Conservation (phyloP, 2,329 filamentous ascomycete genomes). For the Beauveria brongniartii region DNA sequence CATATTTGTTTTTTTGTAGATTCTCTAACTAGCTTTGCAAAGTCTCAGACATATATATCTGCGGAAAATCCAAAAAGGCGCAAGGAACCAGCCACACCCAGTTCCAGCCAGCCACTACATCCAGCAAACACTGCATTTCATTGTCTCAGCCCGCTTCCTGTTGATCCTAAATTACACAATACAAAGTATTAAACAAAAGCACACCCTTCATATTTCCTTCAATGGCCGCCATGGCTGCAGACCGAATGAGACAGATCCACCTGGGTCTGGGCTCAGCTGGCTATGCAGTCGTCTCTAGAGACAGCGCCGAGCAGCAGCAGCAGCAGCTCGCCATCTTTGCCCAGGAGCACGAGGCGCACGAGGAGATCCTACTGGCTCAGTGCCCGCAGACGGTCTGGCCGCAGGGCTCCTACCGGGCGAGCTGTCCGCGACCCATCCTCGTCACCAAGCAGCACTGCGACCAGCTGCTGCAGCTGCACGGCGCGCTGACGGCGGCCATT, state of each 20-base stretch:
- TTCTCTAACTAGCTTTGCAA: no score
- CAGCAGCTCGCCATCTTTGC: conserved; percentile 7
- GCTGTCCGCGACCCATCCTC: conserved; percentile 28
- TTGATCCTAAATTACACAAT: no score
- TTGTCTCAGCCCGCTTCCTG: no score
- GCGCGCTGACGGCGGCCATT: conserved; percentile 24
- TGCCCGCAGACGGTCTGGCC: conserved; percentile 24
- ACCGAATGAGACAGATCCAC: background rate
- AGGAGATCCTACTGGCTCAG: conserved; percentile 14
- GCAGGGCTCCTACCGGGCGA: conserved; percentile 18
- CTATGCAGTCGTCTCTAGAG: background rate
- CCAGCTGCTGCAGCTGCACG: conserved; percentile 23
- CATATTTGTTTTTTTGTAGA: no score
- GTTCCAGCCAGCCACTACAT: no score
- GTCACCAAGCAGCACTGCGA: conserved; percentile 22
- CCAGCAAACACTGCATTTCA: no score
- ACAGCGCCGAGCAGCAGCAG: background rate
- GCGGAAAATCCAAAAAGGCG: no score
- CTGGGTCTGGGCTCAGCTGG: background rate
- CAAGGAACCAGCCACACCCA: no score
- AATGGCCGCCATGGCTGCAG: background rate
- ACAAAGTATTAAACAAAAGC: no score
- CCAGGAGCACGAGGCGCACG: conserved; percentile 15
- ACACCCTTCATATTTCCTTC: background rate
- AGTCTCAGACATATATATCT: no score